Base-by-base conservation (phyloP, 331 rosid species). In the Ulmus americana region DNA sequence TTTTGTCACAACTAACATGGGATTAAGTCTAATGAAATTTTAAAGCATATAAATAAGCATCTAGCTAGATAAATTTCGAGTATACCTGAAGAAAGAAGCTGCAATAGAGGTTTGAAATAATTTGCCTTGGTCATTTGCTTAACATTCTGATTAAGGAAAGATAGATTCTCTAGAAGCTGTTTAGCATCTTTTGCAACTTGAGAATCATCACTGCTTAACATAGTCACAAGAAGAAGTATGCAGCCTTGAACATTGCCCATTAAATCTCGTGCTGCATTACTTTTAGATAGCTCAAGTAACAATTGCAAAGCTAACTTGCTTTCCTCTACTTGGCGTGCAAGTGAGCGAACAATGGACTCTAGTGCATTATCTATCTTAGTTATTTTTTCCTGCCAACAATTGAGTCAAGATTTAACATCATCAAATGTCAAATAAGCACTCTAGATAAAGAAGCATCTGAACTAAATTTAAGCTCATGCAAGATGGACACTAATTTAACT, bases 111-210 rank as follows among this genome's bases (percentile, higher is more conserved):
- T 73, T 75, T 88, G 46, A 88, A 79, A 69, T 88, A 80, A 69
- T 83, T 85, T 7, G 89, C 85, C 69, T 80, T 83, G 43, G 89
- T 91, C 95, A 88, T 88, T 72, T 70, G 83, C 71, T 73, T 63
- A 46, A 88, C 87, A 77, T 88, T 88, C 43, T 79, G 77, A 58
- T 85, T 78, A 77, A 68, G 75, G 72, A 63, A 61, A 39, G 91
- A 77, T 48, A 88, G 81, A 49, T 76, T 88, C 78, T 77, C 87
- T 74, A 88, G 73, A 39, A 88, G 72, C 67, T 83, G 81, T 39
- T 45, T 66, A 55, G 87, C 89, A 70, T 77, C 69, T 60, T 60
- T 65, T 15, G 79, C 68, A 56, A 80, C 89, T 75, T 77, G 81
- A 70, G 4, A 67, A 43, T 88, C 91, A 40, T 79, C 89, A 38